Conservation (phyloP, 2,329 filamentous ascomycete genomes). For the Hirsutella minnesotensis region DNA sequence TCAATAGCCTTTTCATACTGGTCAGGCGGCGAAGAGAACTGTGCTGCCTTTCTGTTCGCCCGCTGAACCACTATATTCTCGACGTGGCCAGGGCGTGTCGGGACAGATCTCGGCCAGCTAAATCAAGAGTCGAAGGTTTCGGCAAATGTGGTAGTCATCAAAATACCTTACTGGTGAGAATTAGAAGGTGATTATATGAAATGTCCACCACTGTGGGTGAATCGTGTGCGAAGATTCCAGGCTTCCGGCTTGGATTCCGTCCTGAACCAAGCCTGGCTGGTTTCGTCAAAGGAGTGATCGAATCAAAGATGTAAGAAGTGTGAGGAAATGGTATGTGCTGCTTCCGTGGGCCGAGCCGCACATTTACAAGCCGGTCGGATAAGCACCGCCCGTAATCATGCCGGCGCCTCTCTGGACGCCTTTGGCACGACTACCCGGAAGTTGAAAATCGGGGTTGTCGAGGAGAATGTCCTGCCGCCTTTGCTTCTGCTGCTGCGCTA, state of each 20-base stretch:
- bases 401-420: conserved; percentile 19
- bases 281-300: not conserved
- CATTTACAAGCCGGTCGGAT: conserved; percentile 21
- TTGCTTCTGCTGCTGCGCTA: conserved; percentile 42
- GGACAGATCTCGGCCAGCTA: too few relatives aligned
- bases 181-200: not conserved
- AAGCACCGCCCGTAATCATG: conserved; percentile 42
- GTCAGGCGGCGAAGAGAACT: too few relatives aligned
- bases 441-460: conserved; percentile 76
- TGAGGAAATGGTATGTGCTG: conserved; percentile 4
- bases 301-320: not conserved
- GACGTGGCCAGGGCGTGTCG: too few relatives aligned
- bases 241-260: not conserved
- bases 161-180: not conserved
- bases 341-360: conserved; percentile 9
- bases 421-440: conserved; percentile 37
- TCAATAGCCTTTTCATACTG: too few relatives aligned
- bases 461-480: conserved; percentile 62
- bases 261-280: not conserved
- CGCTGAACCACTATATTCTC: too few relatives aligned
- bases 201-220: not conserved
- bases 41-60: too few relatives aligned
- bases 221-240: not conserved
- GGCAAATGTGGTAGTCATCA: too few relatives aligned
- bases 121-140: too few relatives aligned